A percentile compares a stretch with the other conserved stretches of the same genome.
phyloP scores from a whole-genome alignment of 192 early-diverging fungal species.

The Coemansia sp. region DNA sequence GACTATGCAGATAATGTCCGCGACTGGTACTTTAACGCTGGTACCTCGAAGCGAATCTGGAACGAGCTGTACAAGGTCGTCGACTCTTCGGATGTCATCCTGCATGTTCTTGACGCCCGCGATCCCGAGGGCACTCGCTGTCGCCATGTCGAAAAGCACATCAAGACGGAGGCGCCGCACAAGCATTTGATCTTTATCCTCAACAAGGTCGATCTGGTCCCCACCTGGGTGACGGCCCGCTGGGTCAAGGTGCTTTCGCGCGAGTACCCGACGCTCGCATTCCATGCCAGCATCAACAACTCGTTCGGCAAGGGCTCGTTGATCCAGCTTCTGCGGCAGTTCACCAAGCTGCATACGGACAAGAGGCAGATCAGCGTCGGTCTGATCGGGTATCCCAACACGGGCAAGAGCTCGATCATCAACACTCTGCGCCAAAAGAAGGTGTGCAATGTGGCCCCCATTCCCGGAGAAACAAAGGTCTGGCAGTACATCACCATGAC shows the following conservation, averaged over 20 bases:
- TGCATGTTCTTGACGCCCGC: constrained; percentile 97
- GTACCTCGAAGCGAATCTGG: constrained; percentile 97
- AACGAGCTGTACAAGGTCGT: constrained; percentile 98
- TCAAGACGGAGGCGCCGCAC: constrained; percentile 90
- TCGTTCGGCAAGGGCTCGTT: constrained; percentile 98
- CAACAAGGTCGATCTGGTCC: constrained; percentile 99
- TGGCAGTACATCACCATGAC: constrained; percentile 99
- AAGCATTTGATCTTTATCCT: constrained; percentile 95
- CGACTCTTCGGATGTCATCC: constrained; percentile 92
- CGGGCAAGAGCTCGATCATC: constrained; percentile 97
- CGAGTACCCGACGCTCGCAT: constrained; percentile 94
- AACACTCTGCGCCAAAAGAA: constrained; percentile 95
- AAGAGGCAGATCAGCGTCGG: constrained; percentile 99
- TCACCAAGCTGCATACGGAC: constrained; percentile 88
- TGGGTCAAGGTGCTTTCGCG: constrained; percentile 92
- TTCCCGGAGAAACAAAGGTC: constrained; percentile 97
- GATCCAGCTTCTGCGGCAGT: constrained; percentile 98
- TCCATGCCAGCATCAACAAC: constrained; percentile 97
- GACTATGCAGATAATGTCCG: constrained; percentile 72
- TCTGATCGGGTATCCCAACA: constrained; percentile 97
- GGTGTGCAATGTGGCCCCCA: constrained; percentile 96
- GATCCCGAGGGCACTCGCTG: constrained; percentile 97
- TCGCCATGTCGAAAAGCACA: constrained; percentile 82
- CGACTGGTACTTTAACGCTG: constrained; percentile 88
- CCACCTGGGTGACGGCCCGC: constrained; percentile 96